Percentiles rank a stretch among this genome's conserved stretches.
phyloP scores from a whole-genome alignment of 73 alveolate species.

The Stentor roeselii region DNA sequence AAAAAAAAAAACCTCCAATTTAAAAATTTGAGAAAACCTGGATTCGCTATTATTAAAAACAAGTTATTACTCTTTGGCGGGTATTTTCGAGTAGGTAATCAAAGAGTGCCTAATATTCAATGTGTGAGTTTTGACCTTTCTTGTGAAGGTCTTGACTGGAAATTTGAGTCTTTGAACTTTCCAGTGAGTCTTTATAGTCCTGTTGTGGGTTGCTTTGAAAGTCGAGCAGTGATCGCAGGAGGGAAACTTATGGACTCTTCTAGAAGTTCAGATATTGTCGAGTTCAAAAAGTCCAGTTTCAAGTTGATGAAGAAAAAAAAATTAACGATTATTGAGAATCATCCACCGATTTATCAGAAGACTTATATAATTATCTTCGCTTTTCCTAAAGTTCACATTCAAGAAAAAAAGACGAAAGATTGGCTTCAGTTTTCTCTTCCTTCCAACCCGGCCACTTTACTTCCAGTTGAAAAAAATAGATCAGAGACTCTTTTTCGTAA shows the following conservation, averaged over 20 bases:
- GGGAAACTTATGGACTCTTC: not conserved
- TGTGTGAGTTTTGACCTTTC: not conserved
- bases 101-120: not conserved
- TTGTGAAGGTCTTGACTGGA: not conserved
- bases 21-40: not conserved
- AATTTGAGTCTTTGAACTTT: not conserved
- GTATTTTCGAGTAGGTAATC: not conserved
- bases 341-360: not conserved
- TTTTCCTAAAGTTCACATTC: not conserved
- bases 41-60: not conserved
- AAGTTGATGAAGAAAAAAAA: not conserved
- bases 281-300: not conserved
- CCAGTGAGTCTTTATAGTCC: not conserved
- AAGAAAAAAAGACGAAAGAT: not conserved
- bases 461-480: not conserved
- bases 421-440: no score
- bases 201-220: not conserved
- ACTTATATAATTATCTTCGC: no score
- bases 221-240: not conserved
- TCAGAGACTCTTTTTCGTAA: not conserved
- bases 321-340: not conserved
- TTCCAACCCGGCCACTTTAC: no score
- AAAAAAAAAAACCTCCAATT: no score
- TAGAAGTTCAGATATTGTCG: not conserved
- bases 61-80: not conserved